Evolutionary conservation across 1,284 basidiomycete genomes (phyloP), one percentile per base, ranked within the genome.

Genomic region (Phlebopus sp.): DNA sequence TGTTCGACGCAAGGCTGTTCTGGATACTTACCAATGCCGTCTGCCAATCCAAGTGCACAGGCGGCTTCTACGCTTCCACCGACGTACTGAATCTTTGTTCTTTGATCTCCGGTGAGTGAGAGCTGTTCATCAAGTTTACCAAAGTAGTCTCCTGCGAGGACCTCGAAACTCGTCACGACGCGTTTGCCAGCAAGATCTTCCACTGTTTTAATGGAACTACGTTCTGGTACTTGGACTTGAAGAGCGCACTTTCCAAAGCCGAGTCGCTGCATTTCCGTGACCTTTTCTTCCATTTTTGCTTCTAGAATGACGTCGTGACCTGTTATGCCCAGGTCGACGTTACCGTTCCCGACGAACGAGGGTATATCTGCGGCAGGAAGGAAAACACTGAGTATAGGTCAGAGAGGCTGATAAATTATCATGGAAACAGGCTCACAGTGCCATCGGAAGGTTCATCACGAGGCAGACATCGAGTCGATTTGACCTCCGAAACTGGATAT

Each of bases 21-120:
- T 3, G 15, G 45, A 2, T 9, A 71, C 86, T 65, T 61, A 92
- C 91, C 91, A 50, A 99, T 98, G 17, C 95, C 97, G 71, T 99
- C 97, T 1, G 97, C 97, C 52, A 99, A 77, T 3, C 97, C 97
- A 7, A 99, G 76, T 1, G 96, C 84, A 71, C 97, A 99, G 14
- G 97, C 97, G 2, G 97, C 96, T 71, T 99, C 97, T 1, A 99
- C 97, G 60, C 92, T 95, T 1, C 97, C 97, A 5, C 96, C 95
- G 8, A 99, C 86, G 64, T 98, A 98, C 65, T 97, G 92, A 47
- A 99, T 92, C 62, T 78, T 81, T 0, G 96, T 98, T 47, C 68
- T 70, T 19, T 75, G 65, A 2, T 78, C 78, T 0, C 70, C 79
- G 2, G 64, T 58, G 14, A 82, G 66, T 15, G 76, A 69, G 5